phyloP scores from a whole-genome alignment of 75 land plant genomes.

The Selaginella moellendorffii region DNA sequence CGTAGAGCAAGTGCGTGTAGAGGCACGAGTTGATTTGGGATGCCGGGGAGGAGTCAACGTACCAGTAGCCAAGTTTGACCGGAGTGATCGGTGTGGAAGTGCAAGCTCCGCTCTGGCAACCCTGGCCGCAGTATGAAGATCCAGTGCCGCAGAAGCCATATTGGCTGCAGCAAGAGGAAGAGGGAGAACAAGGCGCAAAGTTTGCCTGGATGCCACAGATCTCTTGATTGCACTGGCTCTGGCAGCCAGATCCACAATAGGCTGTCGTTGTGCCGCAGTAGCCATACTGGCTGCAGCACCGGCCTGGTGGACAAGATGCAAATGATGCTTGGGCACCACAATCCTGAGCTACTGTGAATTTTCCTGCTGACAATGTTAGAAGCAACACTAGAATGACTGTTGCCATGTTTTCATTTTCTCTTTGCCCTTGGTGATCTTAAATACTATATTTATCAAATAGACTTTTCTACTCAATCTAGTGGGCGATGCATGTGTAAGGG shows the following conservation, averaged over 20 bases:
- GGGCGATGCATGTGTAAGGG: no score
- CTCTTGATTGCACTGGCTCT: background rate
- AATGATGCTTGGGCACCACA: background rate
- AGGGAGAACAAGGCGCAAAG: background rate
- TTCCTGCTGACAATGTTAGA: no score
- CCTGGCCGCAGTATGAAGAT: background rate
- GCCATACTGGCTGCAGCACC: constrained; percentile 7
- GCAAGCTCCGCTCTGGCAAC: constrained; percentile 5
- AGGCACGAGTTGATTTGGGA: constrained; percentile 3
- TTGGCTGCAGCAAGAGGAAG: constrained; percentile 9
- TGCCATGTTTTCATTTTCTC: no score
- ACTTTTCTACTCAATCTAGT: no score
- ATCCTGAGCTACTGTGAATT: no score
- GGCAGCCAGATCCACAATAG: constrained; percentile 1
- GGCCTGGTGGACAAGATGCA: background rate
- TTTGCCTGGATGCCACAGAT: constrained; percentile 3
- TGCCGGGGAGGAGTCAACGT: background rate
- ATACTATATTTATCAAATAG: no score
- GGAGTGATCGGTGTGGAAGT: constrained; percentile 1
- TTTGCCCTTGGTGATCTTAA: no score
- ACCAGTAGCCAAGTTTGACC: constrained; percentile 4
- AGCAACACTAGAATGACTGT: no score
- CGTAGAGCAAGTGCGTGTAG: constrained; percentile 5
- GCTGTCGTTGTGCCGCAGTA: constrained; percentile 7
- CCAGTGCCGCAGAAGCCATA: constrained; percentile 10